Base-by-base conservation (phyloP, 306 rosid genomes). In the Corylus heterophylla region DNA sequence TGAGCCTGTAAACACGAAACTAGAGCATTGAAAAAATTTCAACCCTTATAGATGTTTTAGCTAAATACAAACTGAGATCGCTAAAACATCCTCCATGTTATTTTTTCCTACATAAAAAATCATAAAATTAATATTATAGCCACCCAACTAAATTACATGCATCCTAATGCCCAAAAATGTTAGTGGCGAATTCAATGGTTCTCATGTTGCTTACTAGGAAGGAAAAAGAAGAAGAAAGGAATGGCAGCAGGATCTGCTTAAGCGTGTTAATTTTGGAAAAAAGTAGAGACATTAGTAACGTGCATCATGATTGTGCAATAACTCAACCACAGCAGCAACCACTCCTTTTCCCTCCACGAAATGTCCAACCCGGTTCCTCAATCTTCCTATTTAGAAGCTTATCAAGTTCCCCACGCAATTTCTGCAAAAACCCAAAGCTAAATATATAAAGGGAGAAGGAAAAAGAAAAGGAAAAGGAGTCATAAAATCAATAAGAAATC, bases 341-440 rank as follows among this genome's bases (percentile, higher is more conserved):
- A 92, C 97, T 56, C 85, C 92, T 70, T 89, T 89, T 78, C 98
- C 98, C 83, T 91, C 94, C 7, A 76, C 63, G 94, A 81, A 85
- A 95, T 80, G 87, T 92, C 97, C 39, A 95, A 83, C 25, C 25
- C 91, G 97, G 97, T 59, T 95, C 97, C 81, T 86, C 86, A 54
- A 95, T 91, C 83, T 95, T 95, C 73, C 87, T 92, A 63, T 88
- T 92, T 31, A 94, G 81, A 80, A 94, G 97, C 89, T 83, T 92
- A 85, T 91, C 98, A 17, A 92, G 97, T 83, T 92, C 97, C 20
- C 88, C 83, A 0, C 97, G 97, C 82, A 94, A 74, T 84, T 89
- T 94, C 98, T 94, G 90, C 83, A 74, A 81, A 18, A 82, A 39
- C 44, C 44, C 56, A 64, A 74, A 56, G 69, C 55, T 44, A 61